Base-by-base conservation (phyloP, 352 stramenopile genomes). In the Pythium apleroticum region DNA sequence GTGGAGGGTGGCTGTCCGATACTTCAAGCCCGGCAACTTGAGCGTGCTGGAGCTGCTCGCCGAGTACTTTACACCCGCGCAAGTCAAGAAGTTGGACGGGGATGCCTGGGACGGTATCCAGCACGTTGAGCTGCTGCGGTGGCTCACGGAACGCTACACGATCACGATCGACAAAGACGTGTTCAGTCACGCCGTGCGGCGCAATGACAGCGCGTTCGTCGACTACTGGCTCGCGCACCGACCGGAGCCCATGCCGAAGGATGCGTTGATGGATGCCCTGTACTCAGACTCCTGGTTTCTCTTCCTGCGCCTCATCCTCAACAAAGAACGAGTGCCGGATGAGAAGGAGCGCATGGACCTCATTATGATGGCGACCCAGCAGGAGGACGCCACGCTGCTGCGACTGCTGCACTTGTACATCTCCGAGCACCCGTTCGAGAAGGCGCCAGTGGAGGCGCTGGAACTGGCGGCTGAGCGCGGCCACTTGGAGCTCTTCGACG, bases 11-110 rank as follows among this genome's bases (percentile, higher is more conserved):
- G 46, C 46, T 2, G 46, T 53, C 8, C 33, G 14, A 0, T n/a
- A 33, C 20, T 53, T 53, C 46, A 30, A 53, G 46, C 46, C 22
- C 10, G 46, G 25, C 12, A 33, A 53, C 46, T 53, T 53, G 3
- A 30, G 46, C 14, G 25, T 53, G 10, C 5, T 53, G 9, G 46
- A 53, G 46, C 15, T 33, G 46, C 46, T 53, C 14, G 22, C n/a
- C 12, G 22, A 53, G 46, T 53, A 53, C 46, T 53, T 53, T 14
- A 53, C 46, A 20, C 46, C 46, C 1, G 5, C 22, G 24, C 46
- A 53, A 33, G 46, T 53, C 24, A 33, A 30, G 22, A 53, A 53
- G 46, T 14, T 53, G 24, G 24, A 20, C 1, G 11, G 5, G 10
- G 4, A 33, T 3, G 11, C 12, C 5, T 53, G 46, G 46, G 33